Conservation (phyloP, 2,329 filamentous ascomycete genomes). For the Ascochyta lentis region DNA sequence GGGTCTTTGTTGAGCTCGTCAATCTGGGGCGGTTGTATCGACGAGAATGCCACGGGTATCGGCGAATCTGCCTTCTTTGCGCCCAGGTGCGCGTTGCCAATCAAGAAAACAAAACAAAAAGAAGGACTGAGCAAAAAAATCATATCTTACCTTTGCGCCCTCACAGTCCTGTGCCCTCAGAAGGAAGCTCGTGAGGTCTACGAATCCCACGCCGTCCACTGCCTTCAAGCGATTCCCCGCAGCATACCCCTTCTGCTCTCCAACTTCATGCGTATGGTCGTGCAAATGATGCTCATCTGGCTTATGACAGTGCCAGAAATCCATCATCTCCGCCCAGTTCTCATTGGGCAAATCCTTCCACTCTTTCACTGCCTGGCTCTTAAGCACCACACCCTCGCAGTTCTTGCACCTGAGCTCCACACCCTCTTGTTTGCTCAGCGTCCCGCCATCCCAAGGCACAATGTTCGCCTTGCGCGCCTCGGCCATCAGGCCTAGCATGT, state of each 20-base stretch:
- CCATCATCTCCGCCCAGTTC: conserved; percentile 99
- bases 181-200: conserved; percentile 81
- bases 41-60: conserved; percentile 56
- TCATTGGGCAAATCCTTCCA: conserved; percentile 97
- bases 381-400: conserved; percentile 31
- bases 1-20: conserved; percentile 42
- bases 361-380: conserved; percentile 39
- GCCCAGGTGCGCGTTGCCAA: conserved; percentile 43
- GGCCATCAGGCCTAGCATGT: conserved; percentile 38
- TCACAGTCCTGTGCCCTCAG: conserved; percentile 71
- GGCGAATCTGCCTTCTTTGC: conserved; percentile 63
- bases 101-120: neutral
- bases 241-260: conserved; percentile 72
- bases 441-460: conserved; percentile 54
- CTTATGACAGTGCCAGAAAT: conserved; percentile 99
- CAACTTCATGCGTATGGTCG: conserved; percentile 49
- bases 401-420: conserved; percentile 37
- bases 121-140: neutral
- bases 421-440: conserved; percentile 32
- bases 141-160: conserved; percentile 52
- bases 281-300: conserved; percentile 69
- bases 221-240: conserved; percentile 77
- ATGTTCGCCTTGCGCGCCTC: conserved; percentile 46
- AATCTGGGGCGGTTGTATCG: conserved; percentile 67
- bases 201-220: conserved; percentile 71